phyloP scores from a whole-genome alignment of 129 eudicot species.

The Flaveria robusta region DNA sequence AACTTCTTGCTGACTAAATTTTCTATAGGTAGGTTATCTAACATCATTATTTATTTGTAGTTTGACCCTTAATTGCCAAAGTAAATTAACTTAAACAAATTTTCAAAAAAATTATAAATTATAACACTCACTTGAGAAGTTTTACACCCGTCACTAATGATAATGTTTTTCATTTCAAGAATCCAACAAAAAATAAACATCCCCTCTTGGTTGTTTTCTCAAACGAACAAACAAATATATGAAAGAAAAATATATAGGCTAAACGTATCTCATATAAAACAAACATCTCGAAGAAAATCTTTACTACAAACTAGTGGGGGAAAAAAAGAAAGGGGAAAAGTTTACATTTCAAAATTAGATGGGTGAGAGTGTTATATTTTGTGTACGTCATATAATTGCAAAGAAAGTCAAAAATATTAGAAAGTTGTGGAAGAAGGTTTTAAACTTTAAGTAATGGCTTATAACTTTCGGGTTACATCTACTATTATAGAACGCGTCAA shows the following conservation, averaged over 20 bases:
- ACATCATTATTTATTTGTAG: too few species aligned
- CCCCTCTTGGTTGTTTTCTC: background rate
- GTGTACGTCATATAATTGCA: slow-evolving; percentile 27
- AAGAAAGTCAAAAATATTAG: slow-evolving; percentile 30
- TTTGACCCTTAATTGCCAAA: too few species aligned
- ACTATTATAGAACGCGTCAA: slow-evolving; percentile 25
- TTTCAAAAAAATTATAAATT: too few species aligned
- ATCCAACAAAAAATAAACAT: background rate
- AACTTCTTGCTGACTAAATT: too few species aligned
- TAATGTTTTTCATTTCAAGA: background rate
- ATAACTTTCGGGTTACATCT: slow-evolving; percentile 35
- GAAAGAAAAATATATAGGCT: too few species aligned
- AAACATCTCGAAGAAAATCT: background rate
- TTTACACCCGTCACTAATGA: too few species aligned
- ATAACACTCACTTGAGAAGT: too few species aligned
- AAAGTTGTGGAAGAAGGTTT: slow-evolving; percentile 10
- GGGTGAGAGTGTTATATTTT: slow-evolving; percentile 6
- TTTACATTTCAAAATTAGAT: background rate
- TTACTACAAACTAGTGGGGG: background rate
- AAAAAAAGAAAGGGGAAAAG: background rate
- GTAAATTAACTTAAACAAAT: too few species aligned
- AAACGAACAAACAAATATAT: background rate
- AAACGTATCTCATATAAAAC: too few species aligned
- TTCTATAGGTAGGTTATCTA: too few species aligned
- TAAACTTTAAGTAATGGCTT: slow-evolving; percentile 15